Conservation (phyloP, 305 asterid genomes). For the Fraxinus paxiana region DNA sequence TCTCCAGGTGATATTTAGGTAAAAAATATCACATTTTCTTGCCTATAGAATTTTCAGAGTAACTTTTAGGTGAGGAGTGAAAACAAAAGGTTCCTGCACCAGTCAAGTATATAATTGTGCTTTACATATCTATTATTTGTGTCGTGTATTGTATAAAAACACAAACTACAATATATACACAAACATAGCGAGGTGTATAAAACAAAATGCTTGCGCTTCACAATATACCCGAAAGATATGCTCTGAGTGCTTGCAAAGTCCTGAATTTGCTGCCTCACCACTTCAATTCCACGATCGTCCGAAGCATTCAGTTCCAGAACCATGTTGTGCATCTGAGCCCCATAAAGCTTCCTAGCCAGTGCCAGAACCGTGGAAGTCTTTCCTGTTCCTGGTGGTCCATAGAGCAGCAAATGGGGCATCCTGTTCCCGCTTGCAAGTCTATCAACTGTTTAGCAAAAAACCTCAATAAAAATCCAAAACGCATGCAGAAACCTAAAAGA, state of each 20-base stretch:
- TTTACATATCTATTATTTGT: not conserved
- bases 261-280: slow-evolving; percentile 96
- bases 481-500: slow-evolving; percentile 1
- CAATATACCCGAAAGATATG: slow-evolving; percentile 76
- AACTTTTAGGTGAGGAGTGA: not conserved
- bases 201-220: not conserved
- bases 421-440: slow-evolving; percentile 81
- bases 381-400: slow-evolving; percentile 99
- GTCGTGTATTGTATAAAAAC: not conserved
- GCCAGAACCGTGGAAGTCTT: slow-evolving; percentile 94
- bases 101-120: not conserved
- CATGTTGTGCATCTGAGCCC: slow-evolving; percentile 77
- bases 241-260: slow-evolving; percentile 98
- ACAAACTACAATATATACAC: not conserved
- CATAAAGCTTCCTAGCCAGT: slow-evolving; percentile 81
- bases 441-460: slow-evolving; percentile 57
- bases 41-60: not conserved
- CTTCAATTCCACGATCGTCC: slow-evolving; percentile 93
- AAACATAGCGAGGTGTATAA: not conserved
- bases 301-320: slow-evolving; percentile 95
- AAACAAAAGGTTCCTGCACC: not conserved
- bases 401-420: slow-evolving; percentile 84
- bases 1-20: not conserved
- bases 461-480: not conserved
- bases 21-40: not conserved